phyloP scores from a whole-genome alignment of 2,329 filamentous ascomycete species.

The Blastomyces gilchristii region DNA sequence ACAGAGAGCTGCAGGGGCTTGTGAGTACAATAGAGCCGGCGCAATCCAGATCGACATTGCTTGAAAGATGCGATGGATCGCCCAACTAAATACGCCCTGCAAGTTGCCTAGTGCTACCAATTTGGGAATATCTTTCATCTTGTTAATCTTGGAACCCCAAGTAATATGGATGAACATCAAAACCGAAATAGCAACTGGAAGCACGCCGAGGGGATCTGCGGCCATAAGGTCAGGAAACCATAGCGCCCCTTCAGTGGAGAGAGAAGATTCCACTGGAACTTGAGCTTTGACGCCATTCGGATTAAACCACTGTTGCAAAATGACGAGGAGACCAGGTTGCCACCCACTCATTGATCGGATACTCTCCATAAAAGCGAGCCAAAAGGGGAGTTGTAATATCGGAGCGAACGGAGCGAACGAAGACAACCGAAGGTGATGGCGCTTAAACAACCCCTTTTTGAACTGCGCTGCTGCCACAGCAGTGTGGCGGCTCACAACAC shows the following conservation, averaged over 20 bases:
- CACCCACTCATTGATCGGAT: constrained; percentile 40
- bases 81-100: not conserved
- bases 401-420: constrained; percentile 25
- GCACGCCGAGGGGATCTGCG: constrained; percentile 41
- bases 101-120: not conserved
- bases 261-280: constrained; percentile 37
- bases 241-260: constrained; percentile 48
- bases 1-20: constrained; percentile 38
- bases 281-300: constrained; percentile 13
- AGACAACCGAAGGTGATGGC: constrained; percentile 24
- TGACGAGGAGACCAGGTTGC: constrained; percentile 20
- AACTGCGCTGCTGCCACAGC: constrained; percentile 5
- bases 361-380: constrained; percentile 39
- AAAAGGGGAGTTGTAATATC: constrained; percentile 38
- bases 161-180: constrained; percentile 42
- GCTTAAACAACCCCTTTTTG: constrained; percentile 22
- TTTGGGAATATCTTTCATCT: constrained; percentile 8
- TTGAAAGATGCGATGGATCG: constrained; percentile 19
- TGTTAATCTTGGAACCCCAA: constrained; percentile 20
- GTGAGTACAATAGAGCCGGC: constrained; percentile 23
- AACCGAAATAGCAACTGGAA: constrained; percentile 41
- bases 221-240: constrained; percentile 51
- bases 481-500: constrained; percentile 1
- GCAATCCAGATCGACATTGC: constrained; percentile 34
- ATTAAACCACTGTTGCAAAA: constrained; percentile 1